These are phyloP conservation scores for Syncephalis plumigaleata DNA, from an alignment of 371 early-diverging fungal genomes.

Conservation along the genomic window DNA sequence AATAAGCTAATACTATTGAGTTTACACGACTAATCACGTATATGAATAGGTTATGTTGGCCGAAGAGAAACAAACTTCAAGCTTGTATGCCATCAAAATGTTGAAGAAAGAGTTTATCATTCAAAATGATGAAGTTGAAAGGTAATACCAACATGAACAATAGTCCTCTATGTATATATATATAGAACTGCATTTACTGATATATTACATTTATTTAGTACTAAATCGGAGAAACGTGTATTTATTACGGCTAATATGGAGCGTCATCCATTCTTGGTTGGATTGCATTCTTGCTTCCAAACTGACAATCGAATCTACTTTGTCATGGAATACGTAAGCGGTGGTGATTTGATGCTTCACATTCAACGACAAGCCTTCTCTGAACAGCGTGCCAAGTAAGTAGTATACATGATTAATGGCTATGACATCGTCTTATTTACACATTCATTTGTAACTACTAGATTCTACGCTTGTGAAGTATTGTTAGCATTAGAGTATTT, in stretches of 20 bases:
- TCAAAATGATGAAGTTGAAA: slow-evolving; percentile 81
- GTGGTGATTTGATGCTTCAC: slow-evolving; percentile 98
- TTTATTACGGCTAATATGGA: slow-evolving; percentile 73
- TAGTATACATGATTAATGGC: no score
- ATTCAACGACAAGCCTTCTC: slow-evolving; percentile 75
- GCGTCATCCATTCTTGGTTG: slow-evolving; percentile 91
- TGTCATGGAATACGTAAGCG: slow-evolving; percentile 97
- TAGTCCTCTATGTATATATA: no score
- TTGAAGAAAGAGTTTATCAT: slow-evolving; percentile 91
- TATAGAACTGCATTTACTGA: no score
- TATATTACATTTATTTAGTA: no score
- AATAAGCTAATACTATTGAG: slow-evolving; percentile 9
- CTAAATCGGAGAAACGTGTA: slow-evolving; percentile 84
- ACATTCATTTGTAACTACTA: slow-evolving; percentile 4
- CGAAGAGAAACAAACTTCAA: slow-evolving; percentile 56
- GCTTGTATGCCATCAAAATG: slow-evolving; percentile 91
- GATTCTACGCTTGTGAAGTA: slow-evolving; percentile 95
- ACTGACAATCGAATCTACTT: slow-evolving; percentile 85
- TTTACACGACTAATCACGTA: no score
- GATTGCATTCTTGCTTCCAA: slow-evolving; percentile 93
- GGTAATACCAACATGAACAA: no score
- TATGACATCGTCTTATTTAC: background rate
- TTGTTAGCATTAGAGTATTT: slow-evolving; percentile 91
- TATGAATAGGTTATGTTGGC: slow-evolving; percentile 68
- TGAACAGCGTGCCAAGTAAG: slow-evolving; percentile 58